phyloP scores from a whole-genome alignment of 441 rosid species.

The Pelargonium fulgidum region DNA sequence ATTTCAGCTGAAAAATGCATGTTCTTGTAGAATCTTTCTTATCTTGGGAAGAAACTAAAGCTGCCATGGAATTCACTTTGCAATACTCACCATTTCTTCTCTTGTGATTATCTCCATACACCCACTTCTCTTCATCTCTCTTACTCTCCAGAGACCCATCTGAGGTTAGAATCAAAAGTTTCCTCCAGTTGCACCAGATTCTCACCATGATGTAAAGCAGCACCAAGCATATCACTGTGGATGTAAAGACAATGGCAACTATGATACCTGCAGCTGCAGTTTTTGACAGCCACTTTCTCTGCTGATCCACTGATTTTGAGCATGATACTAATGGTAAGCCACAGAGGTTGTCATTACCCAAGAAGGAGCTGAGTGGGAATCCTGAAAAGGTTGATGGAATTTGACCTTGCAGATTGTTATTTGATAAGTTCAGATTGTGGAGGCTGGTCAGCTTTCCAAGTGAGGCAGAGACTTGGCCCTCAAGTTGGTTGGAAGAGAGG shows the following conservation, averaged over 20 bases:
- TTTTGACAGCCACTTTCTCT: slow-evolving; percentile 31
- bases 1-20: slow-evolving; percentile 22
- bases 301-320: slow-evolving; percentile 22
- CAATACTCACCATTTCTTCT: slow-evolving; percentile 21
- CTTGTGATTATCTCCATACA: slow-evolving; percentile 16
- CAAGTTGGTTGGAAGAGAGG: slow-evolving; percentile 60
- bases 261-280: slow-evolving; percentile 38
- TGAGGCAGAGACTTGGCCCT: slow-evolving; percentile 53
- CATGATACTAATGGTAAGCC: slow-evolving; percentile 57
- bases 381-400: slow-evolving; percentile 50
- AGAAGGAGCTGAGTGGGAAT: slow-evolving; percentile 55
- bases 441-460: slow-evolving; percentile 75
- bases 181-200: slow-evolving; percentile 64
- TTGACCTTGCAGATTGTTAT: slow-evolving; percentile 60
- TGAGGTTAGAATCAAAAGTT: slow-evolving; percentile 33
- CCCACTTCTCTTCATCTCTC: slow-evolving; percentile 22
- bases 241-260: slow-evolving; percentile 50
- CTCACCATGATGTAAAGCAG: slow-evolving; percentile 60
- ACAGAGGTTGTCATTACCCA: slow-evolving; percentile 47
- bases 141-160: slow-evolving; percentile 19
- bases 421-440: slow-evolving; percentile 62
- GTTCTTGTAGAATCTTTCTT: slow-evolving; percentile 10
- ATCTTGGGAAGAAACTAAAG: slow-evolving; percentile 9
- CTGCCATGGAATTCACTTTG: slow-evolving; percentile 16
- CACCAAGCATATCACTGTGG: slow-evolving; percentile 49